Percentiles rank a stretch among this genome's conserved stretches.
phyloP scores from a whole-genome alignment of 1,284 basidiomycete species.

The Neonothopanus nambi region DNA sequence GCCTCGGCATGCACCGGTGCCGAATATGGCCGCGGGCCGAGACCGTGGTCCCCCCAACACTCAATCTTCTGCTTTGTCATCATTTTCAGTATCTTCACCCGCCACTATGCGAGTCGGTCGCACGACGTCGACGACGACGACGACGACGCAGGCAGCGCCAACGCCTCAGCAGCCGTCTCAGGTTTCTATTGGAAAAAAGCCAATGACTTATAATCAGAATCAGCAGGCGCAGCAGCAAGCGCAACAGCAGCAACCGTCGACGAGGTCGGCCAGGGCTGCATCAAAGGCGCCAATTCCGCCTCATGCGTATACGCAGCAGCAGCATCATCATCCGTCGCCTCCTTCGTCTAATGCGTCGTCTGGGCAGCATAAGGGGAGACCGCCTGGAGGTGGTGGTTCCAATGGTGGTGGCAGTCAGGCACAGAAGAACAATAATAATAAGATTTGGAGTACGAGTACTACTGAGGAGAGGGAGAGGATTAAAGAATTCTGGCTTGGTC shows the following conservation, averaged over 20 bases:
- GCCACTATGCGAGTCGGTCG: slow-evolving; percentile 1
- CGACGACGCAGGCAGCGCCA: neutral
- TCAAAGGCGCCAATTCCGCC: slow-evolving; percentile 57
- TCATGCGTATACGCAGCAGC: slow-evolving; percentile 44
- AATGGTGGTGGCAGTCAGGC: neutral
- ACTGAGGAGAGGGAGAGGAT: slow-evolving; percentile 94
- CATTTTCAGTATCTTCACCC: slow-evolving; percentile 7
- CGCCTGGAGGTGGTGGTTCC: neutral
- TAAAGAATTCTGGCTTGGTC: slow-evolving; percentile 94
- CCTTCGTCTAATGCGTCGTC: neutral
- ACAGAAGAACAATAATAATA: slow-evolving; percentile 48
- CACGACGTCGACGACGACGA: slow-evolving; percentile 3
- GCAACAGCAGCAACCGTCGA: slow-evolving; percentile 4
- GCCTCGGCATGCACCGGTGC: neutral
- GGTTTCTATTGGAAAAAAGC: slow-evolving; percentile 18
- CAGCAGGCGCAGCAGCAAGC: slow-evolving; percentile 25
- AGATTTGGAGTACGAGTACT: slow-evolving; percentile 90
- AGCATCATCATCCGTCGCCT: slow-evolving; percentile 20
- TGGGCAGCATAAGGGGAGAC: neutral
- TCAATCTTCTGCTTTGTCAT: slow-evolving; percentile 7
- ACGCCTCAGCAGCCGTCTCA: slow-evolving; percentile 14
- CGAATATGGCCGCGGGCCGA: slow-evolving; percentile 1
- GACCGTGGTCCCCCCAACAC: neutral
- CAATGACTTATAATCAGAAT: slow-evolving; percentile 23
- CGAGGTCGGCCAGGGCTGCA: slow-evolving; percentile 13